A percentile compares a stretch with the other conserved stretches of the same genome.
Evolutionary conservation across 371 early-diverging fungal genomes (phyloP).

Genomic region (Actinomortierella wolfii): DNA sequence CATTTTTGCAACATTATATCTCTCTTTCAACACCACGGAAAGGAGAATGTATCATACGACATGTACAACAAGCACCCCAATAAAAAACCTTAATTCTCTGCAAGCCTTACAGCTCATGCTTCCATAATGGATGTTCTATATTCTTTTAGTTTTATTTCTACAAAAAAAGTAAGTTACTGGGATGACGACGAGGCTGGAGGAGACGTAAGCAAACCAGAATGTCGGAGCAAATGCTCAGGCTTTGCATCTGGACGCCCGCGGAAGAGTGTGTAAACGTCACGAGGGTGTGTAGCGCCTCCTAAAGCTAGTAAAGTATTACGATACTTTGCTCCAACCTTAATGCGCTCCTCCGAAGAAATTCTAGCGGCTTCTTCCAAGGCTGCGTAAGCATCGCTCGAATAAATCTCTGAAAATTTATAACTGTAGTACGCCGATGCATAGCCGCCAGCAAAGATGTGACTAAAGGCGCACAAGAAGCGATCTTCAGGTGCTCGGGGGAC

Average conservation of each 20-base stretch:
- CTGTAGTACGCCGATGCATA: conserved; percentile 72
- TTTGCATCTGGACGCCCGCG: conserved; percentile 61
- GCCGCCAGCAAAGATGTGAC: conserved; percentile 69
- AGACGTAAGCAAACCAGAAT: conserved; percentile 51
- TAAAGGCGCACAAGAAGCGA: conserved; percentile 65
- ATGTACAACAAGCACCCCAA: too few relatives aligned
- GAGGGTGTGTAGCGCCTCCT: conserved; percentile 67
- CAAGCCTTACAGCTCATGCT: too few relatives aligned
- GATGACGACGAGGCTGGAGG: background rate
- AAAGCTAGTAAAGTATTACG: conserved; percentile 68
- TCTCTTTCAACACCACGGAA: too few relatives aligned
- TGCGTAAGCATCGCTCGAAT: conserved; percentile 72
- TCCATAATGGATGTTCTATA: background rate
- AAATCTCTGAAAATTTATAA: conserved; percentile 73
- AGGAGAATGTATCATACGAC: too few relatives aligned
- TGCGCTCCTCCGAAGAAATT: conserved; percentile 13
- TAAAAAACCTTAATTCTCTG: too few relatives aligned
- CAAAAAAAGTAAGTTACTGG: background rate
- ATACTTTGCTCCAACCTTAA: conserved; percentile 57
- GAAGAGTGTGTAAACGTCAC: conserved; percentile 63
- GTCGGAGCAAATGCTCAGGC: conserved; percentile 61
- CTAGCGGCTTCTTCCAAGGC: conserved; percentile 62
- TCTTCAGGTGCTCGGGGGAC: conserved; percentile 60
- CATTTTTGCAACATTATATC: too few relatives aligned
- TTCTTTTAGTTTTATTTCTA: too few relatives aligned